A percentile compares a stretch with the other conserved stretches of the same genome.
These are phyloP conservation scores for Lentinula sp. DNA, from an alignment of 768 basidiomycete genomes.

Conservation along the genomic window DNA sequence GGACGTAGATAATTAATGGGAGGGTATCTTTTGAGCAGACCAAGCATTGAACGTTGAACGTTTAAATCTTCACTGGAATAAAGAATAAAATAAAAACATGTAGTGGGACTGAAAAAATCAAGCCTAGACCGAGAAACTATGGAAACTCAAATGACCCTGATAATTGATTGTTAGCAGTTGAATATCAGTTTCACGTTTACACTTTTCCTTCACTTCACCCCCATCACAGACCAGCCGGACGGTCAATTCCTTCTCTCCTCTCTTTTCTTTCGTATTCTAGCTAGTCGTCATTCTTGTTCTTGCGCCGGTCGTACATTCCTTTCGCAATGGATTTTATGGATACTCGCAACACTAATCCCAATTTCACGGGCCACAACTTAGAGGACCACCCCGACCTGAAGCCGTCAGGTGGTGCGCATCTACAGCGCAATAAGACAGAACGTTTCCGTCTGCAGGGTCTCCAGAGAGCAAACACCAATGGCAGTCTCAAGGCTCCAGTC, in stretches of 20 bases:
- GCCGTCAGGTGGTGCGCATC: conserved; percentile 31
- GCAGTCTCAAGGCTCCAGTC: conserved; percentile 16
- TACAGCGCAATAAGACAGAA: conserved; percentile 86
- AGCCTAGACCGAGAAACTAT: conserved; percentile 5
- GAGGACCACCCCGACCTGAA: conserved; percentile 50
- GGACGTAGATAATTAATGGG: too few species aligned
- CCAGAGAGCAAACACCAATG: conserved; percentile 50
- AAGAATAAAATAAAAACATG: background rate
- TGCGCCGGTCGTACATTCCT: conserved; percentile 31
- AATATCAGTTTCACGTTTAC: conserved; percentile 3
- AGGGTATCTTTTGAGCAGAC: too few species aligned
- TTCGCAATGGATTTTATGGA: conserved; percentile 18
- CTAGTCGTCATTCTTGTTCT: conserved; percentile 14
- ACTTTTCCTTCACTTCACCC: conserved; percentile 20
- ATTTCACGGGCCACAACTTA: conserved; percentile 55
- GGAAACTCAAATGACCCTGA: background rate
- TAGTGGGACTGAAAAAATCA: background rate
- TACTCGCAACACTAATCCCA: conserved; percentile 52
- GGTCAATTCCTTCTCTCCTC: conserved; percentile 29
- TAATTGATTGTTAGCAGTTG: background rate
- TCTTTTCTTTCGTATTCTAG: conserved; percentile 23
- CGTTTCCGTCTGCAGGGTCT: conserved; percentile 78
- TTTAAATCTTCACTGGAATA: background rate
- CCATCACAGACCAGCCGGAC: conserved; percentile 34
- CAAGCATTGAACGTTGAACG: too few species aligned